These are phyloP conservation scores for Fusarium mundagurra DNA, from an alignment of 2,329 filamentous ascomycete genomes.

Conservation along the genomic window DNA sequence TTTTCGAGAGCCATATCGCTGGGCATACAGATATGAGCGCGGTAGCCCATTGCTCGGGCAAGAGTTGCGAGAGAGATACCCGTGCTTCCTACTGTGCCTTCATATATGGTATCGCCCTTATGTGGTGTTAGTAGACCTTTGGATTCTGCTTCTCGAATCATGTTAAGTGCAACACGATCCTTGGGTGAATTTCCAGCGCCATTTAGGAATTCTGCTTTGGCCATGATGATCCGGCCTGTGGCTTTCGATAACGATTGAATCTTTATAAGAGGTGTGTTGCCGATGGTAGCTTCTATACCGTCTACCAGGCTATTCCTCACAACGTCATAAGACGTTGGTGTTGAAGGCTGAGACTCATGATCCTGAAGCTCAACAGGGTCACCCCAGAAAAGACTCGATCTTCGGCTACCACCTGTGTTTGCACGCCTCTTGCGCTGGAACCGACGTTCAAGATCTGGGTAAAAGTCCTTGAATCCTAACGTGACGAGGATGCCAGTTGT, in stretches of 20 bases:
- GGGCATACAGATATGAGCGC: constrained; percentile 97
- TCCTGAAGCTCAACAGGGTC: constrained; percentile 65
- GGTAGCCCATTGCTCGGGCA: constrained; percentile 87
- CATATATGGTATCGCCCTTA: constrained; percentile 93
- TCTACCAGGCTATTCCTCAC: constrained; percentile 63
- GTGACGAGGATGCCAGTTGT: constrained; percentile 80
- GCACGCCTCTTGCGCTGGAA: constrained; percentile 60
- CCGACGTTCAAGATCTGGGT: constrained; percentile 75
- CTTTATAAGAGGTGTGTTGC: constrained; percentile 88
- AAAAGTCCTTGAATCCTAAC: constrained; percentile 81
- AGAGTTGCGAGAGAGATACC: constrained; percentile 94
- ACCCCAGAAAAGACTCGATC: constrained; percentile 58
- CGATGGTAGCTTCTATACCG: constrained; percentile 91
- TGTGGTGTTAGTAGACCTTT: constrained; percentile 78
- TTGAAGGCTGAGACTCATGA: constrained; percentile 53
- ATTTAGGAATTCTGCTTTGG: constrained; percentile 96
- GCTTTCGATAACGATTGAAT: constrained; percentile 87
- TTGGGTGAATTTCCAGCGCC: constrained; percentile 94
- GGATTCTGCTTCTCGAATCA: constrained; percentile 85
- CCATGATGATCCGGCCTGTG: constrained; percentile 89
- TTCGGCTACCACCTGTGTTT: constrained; percentile 39
- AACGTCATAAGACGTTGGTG: constrained; percentile 34
- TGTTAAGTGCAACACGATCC: constrained; percentile 90
- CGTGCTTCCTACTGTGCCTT: constrained; percentile 95
- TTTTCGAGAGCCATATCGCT: constrained; percentile 91